Conservation (phyloP, 1,284 basidiomycete species). For the Kwoniella shivajii region DNA sequence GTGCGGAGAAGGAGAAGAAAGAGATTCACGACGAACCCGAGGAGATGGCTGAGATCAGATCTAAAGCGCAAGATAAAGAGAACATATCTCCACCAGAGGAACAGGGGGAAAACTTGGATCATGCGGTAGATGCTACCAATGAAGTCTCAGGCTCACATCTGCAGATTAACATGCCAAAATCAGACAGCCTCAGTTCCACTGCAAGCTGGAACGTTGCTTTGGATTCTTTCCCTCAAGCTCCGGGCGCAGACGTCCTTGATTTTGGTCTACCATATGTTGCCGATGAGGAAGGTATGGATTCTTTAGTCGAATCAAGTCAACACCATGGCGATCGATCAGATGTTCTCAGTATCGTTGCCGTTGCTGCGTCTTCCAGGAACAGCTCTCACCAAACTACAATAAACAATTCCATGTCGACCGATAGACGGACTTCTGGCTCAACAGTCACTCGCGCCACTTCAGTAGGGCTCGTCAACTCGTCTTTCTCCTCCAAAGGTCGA, state of each 20-base stretch:
- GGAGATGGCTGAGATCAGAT: neutral
- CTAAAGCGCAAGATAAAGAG: slow-evolving; percentile 6
- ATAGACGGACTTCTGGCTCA: slow-evolving; percentile 8
- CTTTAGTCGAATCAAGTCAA: neutral
- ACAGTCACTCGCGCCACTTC: slow-evolving; percentile 12
- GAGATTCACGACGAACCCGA: slow-evolving; percentile 1
- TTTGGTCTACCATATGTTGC: slow-evolving; percentile 19
- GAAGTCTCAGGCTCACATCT: neutral
- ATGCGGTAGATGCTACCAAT: neutral
- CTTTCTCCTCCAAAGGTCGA: slow-evolving; percentile 4
- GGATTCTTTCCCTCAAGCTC: slow-evolving; percentile 31
- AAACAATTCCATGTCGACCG: slow-evolving; percentile 12
- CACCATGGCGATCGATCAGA: slow-evolving; percentile 1
- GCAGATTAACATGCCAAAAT: slow-evolving; percentile 3
- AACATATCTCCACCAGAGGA: slow-evolving; percentile 3
- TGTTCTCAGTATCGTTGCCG: slow-evolving; percentile 14
- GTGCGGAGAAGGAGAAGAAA: slow-evolving; percentile 10
- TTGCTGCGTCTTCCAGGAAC: slow-evolving; percentile 14
- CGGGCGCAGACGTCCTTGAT: slow-evolving; percentile 9
- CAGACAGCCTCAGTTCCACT: slow-evolving; percentile 17
- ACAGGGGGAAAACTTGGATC: neutral
- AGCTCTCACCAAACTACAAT: slow-evolving; percentile 13
- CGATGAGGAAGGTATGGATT: slow-evolving; percentile 12
- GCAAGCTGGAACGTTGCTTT: slow-evolving; percentile 42
- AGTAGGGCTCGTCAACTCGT: slow-evolving; percentile 9